Evolutionary conservation across 257 asterid genomes (phyloP).

Genomic region (Petrea volubilis): DNA sequence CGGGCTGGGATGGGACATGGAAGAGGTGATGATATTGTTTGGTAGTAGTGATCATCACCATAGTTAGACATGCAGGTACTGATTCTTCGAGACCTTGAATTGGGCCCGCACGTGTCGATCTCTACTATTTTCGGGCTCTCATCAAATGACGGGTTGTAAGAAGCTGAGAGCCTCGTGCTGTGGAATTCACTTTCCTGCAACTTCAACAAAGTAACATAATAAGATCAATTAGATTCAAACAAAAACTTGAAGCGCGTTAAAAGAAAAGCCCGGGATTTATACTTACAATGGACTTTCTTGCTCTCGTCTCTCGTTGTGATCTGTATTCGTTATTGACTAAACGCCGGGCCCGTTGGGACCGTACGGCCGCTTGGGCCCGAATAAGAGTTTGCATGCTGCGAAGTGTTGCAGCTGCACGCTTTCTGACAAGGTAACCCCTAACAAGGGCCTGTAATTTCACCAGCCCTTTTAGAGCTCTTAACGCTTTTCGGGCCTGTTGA

Average conservation of each 20-base stretch:
- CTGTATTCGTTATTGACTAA: conserved; percentile 41
- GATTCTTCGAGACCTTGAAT: conserved; percentile 65
- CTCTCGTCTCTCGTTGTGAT: conserved; percentile 51
- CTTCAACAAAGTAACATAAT: not conserved
- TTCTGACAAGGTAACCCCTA: conserved; percentile 84
- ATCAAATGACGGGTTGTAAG: conserved; percentile 55
- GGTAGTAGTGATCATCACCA: conserved; percentile 63
- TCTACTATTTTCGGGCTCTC: conserved; percentile 90
- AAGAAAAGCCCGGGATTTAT: not conserved
- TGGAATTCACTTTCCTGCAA: conserved; percentile 75
- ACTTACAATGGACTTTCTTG: conserved; percentile 73
- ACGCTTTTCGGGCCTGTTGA: conserved; percentile 88
- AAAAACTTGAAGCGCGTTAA: not conserved
- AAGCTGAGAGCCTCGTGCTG: conserved; percentile 65
- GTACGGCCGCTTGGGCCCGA: conserved; percentile 73
- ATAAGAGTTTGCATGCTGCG: conserved; percentile 92
- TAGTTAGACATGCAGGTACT: conserved; percentile 47
- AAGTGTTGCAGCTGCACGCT: conserved; percentile 87
- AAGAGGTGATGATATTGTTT: conserved; percentile 51
- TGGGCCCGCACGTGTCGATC: conserved; percentile 71
- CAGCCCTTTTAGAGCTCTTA: conserved; percentile 81
- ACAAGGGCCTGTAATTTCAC: conserved; percentile 93
- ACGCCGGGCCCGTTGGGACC: conserved; percentile 71
- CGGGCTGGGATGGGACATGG: conserved; percentile 58
- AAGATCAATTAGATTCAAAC: not conserved